Evolutionary conservation across 768 basidiomycete species (phyloP), one percentile per base, ranked within the genome.

Genomic region (Tylopilus felleus): DNA sequence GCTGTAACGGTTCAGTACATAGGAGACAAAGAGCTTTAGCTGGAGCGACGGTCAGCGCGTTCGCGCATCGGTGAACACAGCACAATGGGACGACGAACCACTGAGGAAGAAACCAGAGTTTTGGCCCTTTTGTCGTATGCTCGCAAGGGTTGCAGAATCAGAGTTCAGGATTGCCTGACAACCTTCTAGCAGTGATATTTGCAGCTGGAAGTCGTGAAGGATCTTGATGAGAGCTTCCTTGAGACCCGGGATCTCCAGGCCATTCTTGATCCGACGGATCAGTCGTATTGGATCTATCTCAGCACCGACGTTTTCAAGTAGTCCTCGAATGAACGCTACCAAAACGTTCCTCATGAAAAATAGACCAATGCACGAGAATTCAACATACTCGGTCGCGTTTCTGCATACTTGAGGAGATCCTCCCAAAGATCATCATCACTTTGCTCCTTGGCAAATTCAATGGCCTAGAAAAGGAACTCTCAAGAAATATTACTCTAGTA

Each of bases 401-500:
- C 97, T 0, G 95, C 96, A 63, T 98, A 98, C 55, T 80, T 85
- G 25, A 99, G 74, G 9, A 99, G 78, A 66, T 98, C 96, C 63
- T 98, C 96, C 97, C 96, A 99, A 0, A 99, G 81, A 67, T 98
- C 97, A 56, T 94, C 88, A 58, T 98, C 97, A 49, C 86, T 88
- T 69, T 98, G 96, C 68, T 98, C 94, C 64, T 95, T 96, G 3
- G 95, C 96, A 58, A 99, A 99, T 54, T 98, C 96, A 63, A 99
- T 98, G 4, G 96, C 93, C 92, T 93, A 41, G 1, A 35, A 31
- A 21, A 31, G 9, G 28, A 19, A 14, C 2, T 31, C 45, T 65
- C 19, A 60, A 44, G 43, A 42, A 12, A 28, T 1, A 40, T 7
- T 17, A 36, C n/a, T 14, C 19, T n/a, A 8, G 51, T 12, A 5